Conservation (phyloP, 2,329 filamentous ascomycete species). For the Fusarium sp. region DNA sequence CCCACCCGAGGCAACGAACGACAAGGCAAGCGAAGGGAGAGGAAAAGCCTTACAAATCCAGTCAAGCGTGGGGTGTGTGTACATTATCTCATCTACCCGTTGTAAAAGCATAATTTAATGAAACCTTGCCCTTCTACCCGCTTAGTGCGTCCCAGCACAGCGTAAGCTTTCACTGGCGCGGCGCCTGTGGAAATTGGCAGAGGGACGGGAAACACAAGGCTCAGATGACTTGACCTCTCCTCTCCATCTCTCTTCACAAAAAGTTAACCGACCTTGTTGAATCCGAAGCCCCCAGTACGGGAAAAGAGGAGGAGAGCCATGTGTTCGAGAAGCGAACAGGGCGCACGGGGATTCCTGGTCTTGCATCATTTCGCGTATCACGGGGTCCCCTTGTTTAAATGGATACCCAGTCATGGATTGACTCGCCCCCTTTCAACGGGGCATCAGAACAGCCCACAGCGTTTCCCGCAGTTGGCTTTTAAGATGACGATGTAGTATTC, state of each 20-base stretch:
- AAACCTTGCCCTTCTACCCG: not conserved
- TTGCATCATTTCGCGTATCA: slow-evolving; percentile 38
- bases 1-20: slow-evolving; percentile 28
- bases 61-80: not conserved
- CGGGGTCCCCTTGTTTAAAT: slow-evolving; percentile 1
- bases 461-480: slow-evolving; percentile 11
- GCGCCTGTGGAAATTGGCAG: slow-evolving; percentile 33
- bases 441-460: not conserved
- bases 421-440: slow-evolving; percentile 26
- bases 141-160: slow-evolving; percentile 16
- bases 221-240: not conserved
- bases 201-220: not conserved
- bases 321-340: slow-evolving; percentile 26
- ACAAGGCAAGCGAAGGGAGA: not conserved
- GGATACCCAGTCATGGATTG: not conserved
- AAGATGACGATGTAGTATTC: slow-evolving; percentile 28
- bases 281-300: too few species aligned
- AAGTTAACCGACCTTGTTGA: too few species aligned
- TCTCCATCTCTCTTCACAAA: not conserved
- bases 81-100: not conserved
- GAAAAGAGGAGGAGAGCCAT: slow-evolving; percentile 1
- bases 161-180: slow-evolving; percentile 21
- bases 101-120: slow-evolving; percentile 8
- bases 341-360: not conserved
- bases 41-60: not conserved